Evolutionary conservation across 1,284 basidiomycete genomes (phyloP), one percentile per base, ranked within the genome.

Genomic region (Sporisorium iseilematis-ciliati): DNA sequence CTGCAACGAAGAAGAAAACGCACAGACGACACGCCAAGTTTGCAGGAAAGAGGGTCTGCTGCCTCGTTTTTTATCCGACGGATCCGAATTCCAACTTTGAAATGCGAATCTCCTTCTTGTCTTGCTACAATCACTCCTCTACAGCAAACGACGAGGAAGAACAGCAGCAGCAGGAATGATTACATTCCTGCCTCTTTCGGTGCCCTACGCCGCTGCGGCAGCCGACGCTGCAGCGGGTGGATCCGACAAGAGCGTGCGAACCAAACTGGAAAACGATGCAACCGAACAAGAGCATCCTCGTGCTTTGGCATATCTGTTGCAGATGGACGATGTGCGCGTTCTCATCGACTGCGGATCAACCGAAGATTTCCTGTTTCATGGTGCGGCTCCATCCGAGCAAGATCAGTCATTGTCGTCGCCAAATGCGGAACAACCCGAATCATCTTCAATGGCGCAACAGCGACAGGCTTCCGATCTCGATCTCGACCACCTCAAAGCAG

Each of bases 261-360:
- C 74, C 57, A 71, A 65, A 49, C 68, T 71, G 54, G 60, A 70
- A 40, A 33, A 53, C n/a, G 61, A 71, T 43, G 31, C 62, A 21
- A 23, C 49, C 18, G 68, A 77, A 46, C 38, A 57, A 33, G 82
- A 84, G 55, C 76, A 72, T 49, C 71, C 81, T 5, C 79, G 78
- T 62, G 83, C 65, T 33, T 78, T 84, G 58, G 56, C 82, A 31
- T 98, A 97, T 86, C 88, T 98, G 43, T 89, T 99, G 23, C 92
- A 98, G 84, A 91, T 99, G 64, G 97, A 99, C 88, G 93, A 96
- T 86, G 92, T 97, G 26, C 90, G 91, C 57, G 94, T 99, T 79
- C 89, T 99, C 35, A 89, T 99, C 62, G 97, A 99, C 87, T 94
- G 96, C 86, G 96, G 96, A 45, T 72, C 81, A 4, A 78, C 83